A percentile compares a stretch with the other conserved stretches of the same genome.
Conservation (phyloP, 116 monocot genomes). For the Zostera marina region DNA sequence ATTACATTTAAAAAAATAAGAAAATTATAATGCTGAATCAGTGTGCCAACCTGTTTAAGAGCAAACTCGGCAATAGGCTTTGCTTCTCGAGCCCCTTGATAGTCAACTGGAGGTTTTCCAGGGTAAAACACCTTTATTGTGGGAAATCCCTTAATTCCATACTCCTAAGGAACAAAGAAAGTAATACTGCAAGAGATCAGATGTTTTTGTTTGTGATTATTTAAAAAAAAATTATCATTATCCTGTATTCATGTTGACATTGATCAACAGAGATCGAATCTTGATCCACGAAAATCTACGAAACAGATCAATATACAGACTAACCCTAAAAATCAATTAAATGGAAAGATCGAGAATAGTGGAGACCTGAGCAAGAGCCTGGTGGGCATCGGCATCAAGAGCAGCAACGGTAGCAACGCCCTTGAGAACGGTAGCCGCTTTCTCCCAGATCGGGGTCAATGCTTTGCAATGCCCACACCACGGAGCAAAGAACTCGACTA, state of each 20-base stretch:
- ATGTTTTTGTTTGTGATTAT: not conserved
- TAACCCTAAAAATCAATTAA: not conserved
- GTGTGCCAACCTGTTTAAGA: conserved; percentile 57
- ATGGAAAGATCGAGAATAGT: not conserved
- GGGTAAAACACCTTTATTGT: conserved; percentile 85
- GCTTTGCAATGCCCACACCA: conserved; percentile 98
- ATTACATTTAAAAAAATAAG: not conserved
- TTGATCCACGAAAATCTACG: not conserved
- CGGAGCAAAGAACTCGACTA: conserved; percentile 97
- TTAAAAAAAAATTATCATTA: not conserved
- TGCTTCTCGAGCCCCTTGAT: conserved; percentile 89
- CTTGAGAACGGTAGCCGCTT: conserved; percentile 71
- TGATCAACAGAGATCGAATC: not conserved
- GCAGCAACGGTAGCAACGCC: conserved; percentile 84
- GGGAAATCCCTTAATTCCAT: conserved; percentile 87
- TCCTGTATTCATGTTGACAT: no score
- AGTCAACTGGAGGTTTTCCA: conserved; percentile 91
- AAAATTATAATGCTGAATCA: not conserved
- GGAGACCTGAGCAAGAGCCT: conserved; percentile 73
- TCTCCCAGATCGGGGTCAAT: conserved; percentile 82
- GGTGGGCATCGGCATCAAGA: conserved; percentile 88
- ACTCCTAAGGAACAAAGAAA: conserved; percentile 39
- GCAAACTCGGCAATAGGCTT: conserved; percentile 96
- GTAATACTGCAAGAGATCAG: conserved; percentile 1
- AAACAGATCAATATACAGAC: no score